These are phyloP conservation scores for Saccharomycopsis fibuligera DNA, from an alignment of 805 yeast species.

Conservation along the genomic window DNA sequence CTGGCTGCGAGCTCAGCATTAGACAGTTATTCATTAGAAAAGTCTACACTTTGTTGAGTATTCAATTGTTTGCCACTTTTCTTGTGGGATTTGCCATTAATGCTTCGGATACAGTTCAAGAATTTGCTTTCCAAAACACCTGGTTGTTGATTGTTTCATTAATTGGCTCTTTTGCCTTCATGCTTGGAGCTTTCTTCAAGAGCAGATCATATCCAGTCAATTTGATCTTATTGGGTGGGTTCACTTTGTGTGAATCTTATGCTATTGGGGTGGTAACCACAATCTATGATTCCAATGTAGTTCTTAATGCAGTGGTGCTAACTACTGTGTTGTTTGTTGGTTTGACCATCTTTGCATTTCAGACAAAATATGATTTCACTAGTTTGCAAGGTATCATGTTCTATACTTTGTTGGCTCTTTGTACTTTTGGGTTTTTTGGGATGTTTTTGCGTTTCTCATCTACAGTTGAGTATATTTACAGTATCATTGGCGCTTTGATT, in stretches of 20 bases:
- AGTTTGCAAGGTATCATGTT: constrained; percentile 56
- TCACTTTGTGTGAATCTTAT: constrained; percentile 72
- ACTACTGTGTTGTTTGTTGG: constrained; percentile 72
- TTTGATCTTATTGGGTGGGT: constrained; percentile 50
- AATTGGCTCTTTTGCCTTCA: constrained; percentile 53
- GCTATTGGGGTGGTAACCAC: constrained; percentile 63
- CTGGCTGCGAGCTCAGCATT: constrained; percentile 68
- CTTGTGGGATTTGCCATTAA: constrained; percentile 48
- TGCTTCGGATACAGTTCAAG: constrained; percentile 36
- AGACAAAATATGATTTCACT: constrained; percentile 68
- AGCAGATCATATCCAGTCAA: constrained; percentile 67
- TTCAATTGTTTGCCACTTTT: constrained; percentile 60
- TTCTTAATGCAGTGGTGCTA: constrained; percentile 63
- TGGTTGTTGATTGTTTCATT: constrained; percentile 55
- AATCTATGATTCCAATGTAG: constrained; percentile 52
- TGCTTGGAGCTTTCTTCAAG: constrained; percentile 57
- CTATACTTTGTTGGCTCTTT: constrained; percentile 56
- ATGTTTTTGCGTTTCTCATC: constrained; percentile 58
- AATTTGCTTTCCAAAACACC: constrained; percentile 51
- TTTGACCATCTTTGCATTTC: constrained; percentile 69
- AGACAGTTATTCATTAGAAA: constrained; percentile 72
- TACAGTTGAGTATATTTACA: constrained; percentile 59
- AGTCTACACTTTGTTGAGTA: constrained; percentile 65
- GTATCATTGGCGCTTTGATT: constrained; percentile 66
- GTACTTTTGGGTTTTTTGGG: constrained; percentile 65